Evolutionary conservation across 2,329 filamentous ascomycete species (phyloP).

Genomic region (Pseudogymnoascus sp.): DNA sequence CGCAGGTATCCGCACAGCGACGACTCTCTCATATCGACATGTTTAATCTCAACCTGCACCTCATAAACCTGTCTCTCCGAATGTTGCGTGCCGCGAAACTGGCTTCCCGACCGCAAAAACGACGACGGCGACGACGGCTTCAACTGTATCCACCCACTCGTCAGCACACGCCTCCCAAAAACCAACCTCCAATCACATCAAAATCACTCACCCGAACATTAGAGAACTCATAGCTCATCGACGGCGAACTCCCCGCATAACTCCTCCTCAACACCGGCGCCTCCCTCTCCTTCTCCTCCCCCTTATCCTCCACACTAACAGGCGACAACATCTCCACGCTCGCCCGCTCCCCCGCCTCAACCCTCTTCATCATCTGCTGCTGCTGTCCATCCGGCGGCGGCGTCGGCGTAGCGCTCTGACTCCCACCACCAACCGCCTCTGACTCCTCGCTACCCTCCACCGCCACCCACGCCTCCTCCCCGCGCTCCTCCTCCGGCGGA

Average conservation of each 20-base stretch:
- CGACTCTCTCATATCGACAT: conserved; percentile 89
- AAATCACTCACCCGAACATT: conserved; percentile 41
- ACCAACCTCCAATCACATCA: not conserved
- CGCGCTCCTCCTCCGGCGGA: conserved; percentile 34
- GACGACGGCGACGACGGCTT: conserved; percentile 76
- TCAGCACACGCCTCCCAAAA: not conserved
- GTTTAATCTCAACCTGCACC: conserved; percentile 93
- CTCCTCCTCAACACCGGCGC: conserved; percentile 23
- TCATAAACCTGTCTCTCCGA: conserved; percentile 91
- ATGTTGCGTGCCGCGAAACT: conserved; percentile 82
- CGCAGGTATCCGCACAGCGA: conserved; percentile 91
- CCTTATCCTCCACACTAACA: conserved; percentile 31
- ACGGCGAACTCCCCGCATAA: conserved; percentile 32
- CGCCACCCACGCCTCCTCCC: conserved; percentile 26
- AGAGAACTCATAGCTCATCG: conserved; percentile 45
- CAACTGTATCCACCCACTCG: conserved; percentile 18
- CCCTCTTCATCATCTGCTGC: conserved; percentile 34
- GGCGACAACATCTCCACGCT: conserved; percentile 25
- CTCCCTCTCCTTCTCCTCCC: conserved; percentile 27
- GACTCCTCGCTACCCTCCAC: conserved; percentile 21
- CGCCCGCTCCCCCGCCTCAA: conserved; percentile 25
- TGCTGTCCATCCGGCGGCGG: conserved; percentile 12
- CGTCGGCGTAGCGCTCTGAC: not conserved
- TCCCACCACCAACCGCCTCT: conserved; percentile 16
- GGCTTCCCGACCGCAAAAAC: conserved; percentile 77